Base-by-base conservation (phyloP, 164 flowering plant species). In the Amborella trichopoda region DNA sequence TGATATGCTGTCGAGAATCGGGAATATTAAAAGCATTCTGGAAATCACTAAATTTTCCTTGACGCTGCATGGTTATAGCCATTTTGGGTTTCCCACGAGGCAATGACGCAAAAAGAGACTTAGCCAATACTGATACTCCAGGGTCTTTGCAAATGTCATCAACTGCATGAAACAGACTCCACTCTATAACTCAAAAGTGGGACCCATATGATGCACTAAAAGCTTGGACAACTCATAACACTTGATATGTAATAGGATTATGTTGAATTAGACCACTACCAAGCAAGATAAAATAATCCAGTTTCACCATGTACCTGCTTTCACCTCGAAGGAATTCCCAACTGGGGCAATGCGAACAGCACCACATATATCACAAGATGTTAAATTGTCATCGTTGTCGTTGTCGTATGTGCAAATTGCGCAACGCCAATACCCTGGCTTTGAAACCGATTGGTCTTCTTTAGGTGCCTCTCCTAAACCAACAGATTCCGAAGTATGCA, bases 321-420 rank as follows among this genome's bases (percentile, higher is more conserved):
- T 52, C 42, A 54, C 62, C 32, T 58, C 54, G n/a, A n/a, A n/a
- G n/a, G n/a, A n/a, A n/a, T n/a, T n/a, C n/a, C n/a, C 66, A 28
- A 59, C 68, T 47, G 70, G 30, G 33, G 94, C 76, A 33, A 65
- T 48, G 16, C 95, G 78, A 39, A 91, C 44, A 63, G 78, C 87
- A 44, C 93, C 99, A 58, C 99, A 91, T 46, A 91, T 87, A 40
- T 91, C 99, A 71, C 99, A 91, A 13, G 60, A 71, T 42, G 68
- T 32, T 70, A 81, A 54, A 34, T 53, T 45, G 41, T 78, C 79
- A 22, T 78, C 90, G 62, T 91, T 91, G 20, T 78, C 90, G 62
- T 91, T 91, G 48, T 86, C 95, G 65, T 69, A 91, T 14, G 96
- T 91, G 60, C 99, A 91, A 48, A 91, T 74, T 26, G 84, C 50